Conservation (phyloP, 1,139 yeast species). For the Wickerhamomyces sp. region DNA sequence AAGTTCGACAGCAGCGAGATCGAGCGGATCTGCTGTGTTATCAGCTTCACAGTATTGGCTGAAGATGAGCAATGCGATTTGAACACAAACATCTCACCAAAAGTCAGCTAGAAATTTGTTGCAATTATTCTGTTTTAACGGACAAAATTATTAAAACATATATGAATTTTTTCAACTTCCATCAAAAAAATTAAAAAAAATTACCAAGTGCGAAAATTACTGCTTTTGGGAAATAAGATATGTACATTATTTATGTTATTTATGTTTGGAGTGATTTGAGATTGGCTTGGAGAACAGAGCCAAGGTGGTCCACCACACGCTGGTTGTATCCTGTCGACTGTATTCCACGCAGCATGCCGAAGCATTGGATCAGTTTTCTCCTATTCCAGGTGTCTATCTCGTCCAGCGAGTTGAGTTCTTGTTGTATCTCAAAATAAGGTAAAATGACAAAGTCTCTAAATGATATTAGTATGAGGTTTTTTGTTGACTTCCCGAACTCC, state of each 20-base stretch:
- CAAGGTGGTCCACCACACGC: conserved; percentile 40
- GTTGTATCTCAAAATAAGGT: conserved; percentile 39
- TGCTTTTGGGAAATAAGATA: too few relatives aligned
- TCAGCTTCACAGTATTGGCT: neutral
- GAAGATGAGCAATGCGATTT: neutral
- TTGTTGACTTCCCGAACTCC: conserved; percentile 23
- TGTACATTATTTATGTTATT: too few relatives aligned
- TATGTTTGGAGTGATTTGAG: neutral
- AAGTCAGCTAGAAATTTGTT: neutral
- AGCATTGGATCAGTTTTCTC: conserved; percentile 49
- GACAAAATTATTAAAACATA: too few relatives aligned
- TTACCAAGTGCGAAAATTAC: neutral
- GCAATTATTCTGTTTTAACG: neutral
- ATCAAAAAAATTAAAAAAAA: neutral
- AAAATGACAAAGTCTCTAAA: conserved; percentile 48
- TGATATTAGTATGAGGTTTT: conserved; percentile 33
- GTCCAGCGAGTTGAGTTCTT: conserved; percentile 28
- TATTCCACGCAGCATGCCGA: conserved; percentile 47
- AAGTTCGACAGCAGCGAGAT: conserved; percentile 30
- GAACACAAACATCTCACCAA: conserved; percentile 1
- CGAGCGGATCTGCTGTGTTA: conserved; percentile 20
- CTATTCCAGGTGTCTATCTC: conserved; percentile 21
- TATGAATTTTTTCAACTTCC: neutral
- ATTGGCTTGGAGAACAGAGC: conserved; percentile 13
- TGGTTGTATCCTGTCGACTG: conserved; percentile 51